phyloP scores from a whole-genome alignment of 2,329 filamentous ascomycete genomes.

The Aspergillus floridensis region DNA sequence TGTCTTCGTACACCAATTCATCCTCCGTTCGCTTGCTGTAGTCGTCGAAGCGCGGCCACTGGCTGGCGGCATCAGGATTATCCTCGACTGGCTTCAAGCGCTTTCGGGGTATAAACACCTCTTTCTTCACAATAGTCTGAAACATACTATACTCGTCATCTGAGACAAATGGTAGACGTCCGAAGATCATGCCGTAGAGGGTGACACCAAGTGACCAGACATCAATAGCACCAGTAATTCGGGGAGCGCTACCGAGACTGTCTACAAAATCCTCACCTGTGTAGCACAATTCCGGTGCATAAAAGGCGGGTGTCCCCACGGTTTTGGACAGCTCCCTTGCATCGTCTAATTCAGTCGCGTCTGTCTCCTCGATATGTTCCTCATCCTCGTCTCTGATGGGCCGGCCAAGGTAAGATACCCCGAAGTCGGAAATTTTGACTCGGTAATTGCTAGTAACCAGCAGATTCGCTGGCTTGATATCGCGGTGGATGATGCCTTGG shows the following conservation, averaged over 20 bases:
- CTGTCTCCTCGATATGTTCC: conserved; percentile 74
- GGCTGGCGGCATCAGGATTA: conserved; percentile 45
- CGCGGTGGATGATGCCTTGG: conserved; percentile 77
- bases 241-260: conserved; percentile 59
- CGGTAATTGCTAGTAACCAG: conserved; percentile 79
- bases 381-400: conserved; percentile 79
- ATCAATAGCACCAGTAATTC: conserved; percentile 89
- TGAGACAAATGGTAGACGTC: conserved; percentile 87
- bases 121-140: conserved; percentile 82
- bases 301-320: conserved; percentile 95
- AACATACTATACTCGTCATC: conserved; percentile 92
- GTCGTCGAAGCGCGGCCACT: conserved; percentile 52
- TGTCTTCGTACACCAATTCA: conserved; percentile 78
- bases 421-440: conserved; percentile 98
- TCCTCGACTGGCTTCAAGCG: conserved; percentile 70
- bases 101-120: conserved; percentile 81
- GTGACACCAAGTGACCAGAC: conserved; percentile 97
- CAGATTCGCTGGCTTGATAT: conserved; percentile 87
- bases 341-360: conserved; percentile 84
- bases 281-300: conserved; percentile 92
- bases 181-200: conserved; percentile 91
- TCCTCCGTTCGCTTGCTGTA: conserved; percentile 72
- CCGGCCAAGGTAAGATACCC: conserved; percentile 92
- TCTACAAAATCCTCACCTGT: conserved; percentile 65
- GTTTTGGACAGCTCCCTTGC: conserved; percentile 97